These are phyloP conservation scores for Dictyostelium discoideum DNA, from an alignment of 78 protist genomes.

Conservation along the genomic window dicty_2.7 NC_007088.5:6518001-6518500, in stretches of 20 bases:
- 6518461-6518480: neutral
- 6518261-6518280: neutral
- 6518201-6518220: neutral
- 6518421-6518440: neutral
- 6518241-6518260: neutral
- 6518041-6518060: constrained; percentile 47
- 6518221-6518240: neutral
- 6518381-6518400: neutral
- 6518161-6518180: neutral
- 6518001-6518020: constrained; percentile 22
- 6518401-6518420: neutral
- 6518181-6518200: neutral
- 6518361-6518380: neutral
- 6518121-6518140: constrained; percentile 34
- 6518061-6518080: constrained; percentile 38
- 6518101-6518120: constrained; percentile 38
- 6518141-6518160: constrained; percentile 5
- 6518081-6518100: constrained; percentile 63
- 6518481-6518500: neutral
- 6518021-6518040: constrained; percentile 28
- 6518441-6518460: neutral
- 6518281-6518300: neutral
- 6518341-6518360: neutral
- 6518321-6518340: neutral
- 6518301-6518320: neutral